These are phyloP conservation scores for Wickerhamiella pararugosa DNA, from an alignment of 1,139 yeast species.

Conservation along the genomic window DNA sequence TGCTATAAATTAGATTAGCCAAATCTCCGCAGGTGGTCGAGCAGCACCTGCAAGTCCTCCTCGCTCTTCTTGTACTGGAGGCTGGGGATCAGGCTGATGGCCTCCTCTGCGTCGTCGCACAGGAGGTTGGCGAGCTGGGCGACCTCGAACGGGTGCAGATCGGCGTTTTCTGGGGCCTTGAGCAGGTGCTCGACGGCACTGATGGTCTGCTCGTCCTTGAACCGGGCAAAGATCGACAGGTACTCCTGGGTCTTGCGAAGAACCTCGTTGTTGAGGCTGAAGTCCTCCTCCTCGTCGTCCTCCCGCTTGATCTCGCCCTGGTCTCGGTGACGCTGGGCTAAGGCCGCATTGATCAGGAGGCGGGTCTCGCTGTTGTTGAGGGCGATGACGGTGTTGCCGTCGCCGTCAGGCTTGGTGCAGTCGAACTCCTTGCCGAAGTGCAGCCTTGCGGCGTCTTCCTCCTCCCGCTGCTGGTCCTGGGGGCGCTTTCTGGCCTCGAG, in stretches of 20 bases:
- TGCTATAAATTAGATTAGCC: slow-evolving; percentile 13
- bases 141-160: slow-evolving; percentile 86
- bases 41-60: slow-evolving; percentile 69
- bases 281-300: slow-evolving; percentile 28
- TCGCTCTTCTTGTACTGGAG: slow-evolving; percentile 67
- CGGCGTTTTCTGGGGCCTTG: slow-evolving; percentile 48
- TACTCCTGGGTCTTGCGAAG: slow-evolving; percentile 86
- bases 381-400: slow-evolving; percentile 66
- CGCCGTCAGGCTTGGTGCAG: slow-evolving; percentile 61
- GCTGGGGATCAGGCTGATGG: slow-evolving; percentile 85
- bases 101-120: slow-evolving; percentile 96
- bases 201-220: slow-evolving; percentile 82
- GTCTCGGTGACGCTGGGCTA: slow-evolving; percentile 47
- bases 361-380: slow-evolving; percentile 82
- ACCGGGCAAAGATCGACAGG: slow-evolving; percentile 71
- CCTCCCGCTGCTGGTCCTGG: slow-evolving; percentile 34
- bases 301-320: slow-evolving; percentile 21
- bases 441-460: slow-evolving; percentile 78
- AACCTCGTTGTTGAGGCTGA: slow-evolving; percentile 36
- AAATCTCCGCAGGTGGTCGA: slow-evolving; percentile 45
- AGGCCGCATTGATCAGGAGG: slow-evolving; percentile 75
- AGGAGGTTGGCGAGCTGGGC: slow-evolving; percentile 85
- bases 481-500: slow-evolving; percentile 53
- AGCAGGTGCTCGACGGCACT: slow-evolving; percentile 83
- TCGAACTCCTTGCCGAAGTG: slow-evolving; percentile 90